A percentile compares a stretch with the other conserved stretches of the same genome.
phyloP scores from a whole-genome alignment of 352 stramenopile species.

The Phytophthora macrochlamydospora region DNA sequence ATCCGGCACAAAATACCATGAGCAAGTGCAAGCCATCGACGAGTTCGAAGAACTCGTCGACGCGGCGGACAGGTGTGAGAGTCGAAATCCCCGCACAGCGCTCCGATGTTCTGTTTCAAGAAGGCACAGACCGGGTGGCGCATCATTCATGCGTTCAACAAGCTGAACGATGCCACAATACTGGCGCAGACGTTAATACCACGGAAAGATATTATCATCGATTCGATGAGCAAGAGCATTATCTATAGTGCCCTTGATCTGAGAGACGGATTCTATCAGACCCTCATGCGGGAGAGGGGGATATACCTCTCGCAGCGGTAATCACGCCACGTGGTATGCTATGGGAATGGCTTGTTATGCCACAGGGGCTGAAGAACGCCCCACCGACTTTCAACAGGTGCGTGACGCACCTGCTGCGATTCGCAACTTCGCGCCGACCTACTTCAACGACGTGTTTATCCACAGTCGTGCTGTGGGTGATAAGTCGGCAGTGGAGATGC shows the following conservation, averaged over 20 bases:
- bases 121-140: background rate
- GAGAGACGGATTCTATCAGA: constrained; percentile 1
- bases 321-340: constrained; percentile 22
- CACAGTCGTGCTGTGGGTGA: constrained; percentile 6
- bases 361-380: too few species aligned
- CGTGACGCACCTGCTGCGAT: background rate
- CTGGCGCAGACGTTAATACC: background rate
- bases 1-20: constrained; percentile 5
- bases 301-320: constrained; percentile 18
- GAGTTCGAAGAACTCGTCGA: constrained; percentile 1
- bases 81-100: background rate
- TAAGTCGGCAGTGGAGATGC: background rate
- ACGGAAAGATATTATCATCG: constrained; percentile 5
- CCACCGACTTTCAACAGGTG: background rate
- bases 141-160: constrained; percentile 2
- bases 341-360: constrained; percentile 15
- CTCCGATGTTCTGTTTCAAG: background rate
- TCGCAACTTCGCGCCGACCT: constrained; percentile 14
- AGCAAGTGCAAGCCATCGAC: background rate
- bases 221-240: background rate
- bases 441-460: constrained; percentile 39
- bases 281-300: constrained; percentile 5
- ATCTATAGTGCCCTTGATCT: constrained; percentile 11
- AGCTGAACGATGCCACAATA: background rate
- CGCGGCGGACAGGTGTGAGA: background rate